Evolutionary conservation across 805 yeast genomes (phyloP).

Genomic region (Kodamaea laetipori): DNA sequence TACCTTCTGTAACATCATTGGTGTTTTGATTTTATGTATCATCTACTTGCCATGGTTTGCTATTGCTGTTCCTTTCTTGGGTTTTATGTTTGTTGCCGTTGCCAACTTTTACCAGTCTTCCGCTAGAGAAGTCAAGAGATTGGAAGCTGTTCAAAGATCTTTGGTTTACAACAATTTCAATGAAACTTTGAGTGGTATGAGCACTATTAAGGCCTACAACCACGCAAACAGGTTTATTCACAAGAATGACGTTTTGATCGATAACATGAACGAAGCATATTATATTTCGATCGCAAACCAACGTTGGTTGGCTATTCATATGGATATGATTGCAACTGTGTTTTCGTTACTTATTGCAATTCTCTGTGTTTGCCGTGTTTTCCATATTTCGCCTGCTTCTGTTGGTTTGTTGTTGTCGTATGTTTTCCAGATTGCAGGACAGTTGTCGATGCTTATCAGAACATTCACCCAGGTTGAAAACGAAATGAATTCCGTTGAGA

Average conservation of each 20-base stretch:
- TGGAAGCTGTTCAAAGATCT: slow-evolving; percentile 73
- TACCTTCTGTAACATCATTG: slow-evolving; percentile 55
- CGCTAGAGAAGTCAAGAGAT: slow-evolving; percentile 72
- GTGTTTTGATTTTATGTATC: slow-evolving; percentile 64
- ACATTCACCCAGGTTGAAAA: slow-evolving; percentile 73
- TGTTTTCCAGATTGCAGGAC: slow-evolving; percentile 55
- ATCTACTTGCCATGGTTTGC: slow-evolving; percentile 78
- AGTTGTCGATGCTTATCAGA: slow-evolving; percentile 62
- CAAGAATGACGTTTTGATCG: slow-evolving; percentile 49
- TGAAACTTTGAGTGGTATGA: slow-evolving; percentile 67
- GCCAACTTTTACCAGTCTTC: slow-evolving; percentile 67
- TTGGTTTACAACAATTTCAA: slow-evolving; percentile 70
- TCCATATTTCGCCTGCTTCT: slow-evolving; percentile 61
- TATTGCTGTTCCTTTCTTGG: slow-evolving; percentile 59
- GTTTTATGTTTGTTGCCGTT: slow-evolving; percentile 43
- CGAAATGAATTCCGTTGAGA: slow-evolving; percentile 75
- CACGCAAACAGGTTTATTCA: slow-evolving; percentile 48
- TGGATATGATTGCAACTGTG: slow-evolving; percentile 56
- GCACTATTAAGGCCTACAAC: slow-evolving; percentile 62
- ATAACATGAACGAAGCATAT: slow-evolving; percentile 69
- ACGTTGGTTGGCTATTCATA: slow-evolving; percentile 69
- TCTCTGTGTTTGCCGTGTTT: slow-evolving; percentile 61
- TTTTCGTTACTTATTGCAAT: slow-evolving; percentile 57
- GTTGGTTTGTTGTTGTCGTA: slow-evolving; percentile 71
- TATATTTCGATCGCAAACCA: slow-evolving; percentile 64